Evolutionary conservation across 164 flowering plant genomes (phyloP).

Genomic region (Tetrastigma voinierianum): DNA sequence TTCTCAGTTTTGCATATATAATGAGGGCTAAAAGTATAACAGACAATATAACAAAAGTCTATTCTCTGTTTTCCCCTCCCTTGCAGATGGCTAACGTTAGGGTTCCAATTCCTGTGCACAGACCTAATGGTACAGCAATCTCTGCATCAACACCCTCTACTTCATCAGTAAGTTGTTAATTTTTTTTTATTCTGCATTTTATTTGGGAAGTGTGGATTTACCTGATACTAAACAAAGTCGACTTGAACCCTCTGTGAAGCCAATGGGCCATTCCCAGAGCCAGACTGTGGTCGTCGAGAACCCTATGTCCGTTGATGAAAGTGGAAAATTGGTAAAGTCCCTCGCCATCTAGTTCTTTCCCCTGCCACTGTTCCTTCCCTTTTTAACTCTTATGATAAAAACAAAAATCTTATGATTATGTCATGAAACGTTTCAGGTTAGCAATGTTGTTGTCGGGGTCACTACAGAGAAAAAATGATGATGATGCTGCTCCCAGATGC

Average conservation of each 20-base stretch:
- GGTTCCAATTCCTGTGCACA: conserved; percentile 57
- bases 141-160: conserved; percentile 49
- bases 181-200: not conserved
- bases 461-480: conserved; percentile 64
- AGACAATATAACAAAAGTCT: too few species aligned
- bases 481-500: conserved; percentile 11
- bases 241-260: conserved; percentile 19
- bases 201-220: not conserved
- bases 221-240: not conserved
- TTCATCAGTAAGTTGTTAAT: conserved; percentile 51
- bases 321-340: conserved; percentile 78
- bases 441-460: conserved; percentile 96
- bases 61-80: not conserved
- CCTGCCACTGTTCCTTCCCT: not conserved
- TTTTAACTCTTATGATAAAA: not conserved
- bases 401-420: not conserved
- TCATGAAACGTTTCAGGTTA: conserved; percentile 49
- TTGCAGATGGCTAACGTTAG: conserved; percentile 54
- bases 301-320: conserved; percentile 92
- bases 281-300: conserved; percentile 95
- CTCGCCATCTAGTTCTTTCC: not conserved
- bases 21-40: not conserved
- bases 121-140: conserved; percentile 50
- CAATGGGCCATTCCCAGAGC: conserved; percentile 41
- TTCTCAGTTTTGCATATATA: too few species aligned